Evolutionary conservation across 768 basidiomycete genomes (phyloP).

Genomic region (Neoboletus subvelutipes): DNA sequence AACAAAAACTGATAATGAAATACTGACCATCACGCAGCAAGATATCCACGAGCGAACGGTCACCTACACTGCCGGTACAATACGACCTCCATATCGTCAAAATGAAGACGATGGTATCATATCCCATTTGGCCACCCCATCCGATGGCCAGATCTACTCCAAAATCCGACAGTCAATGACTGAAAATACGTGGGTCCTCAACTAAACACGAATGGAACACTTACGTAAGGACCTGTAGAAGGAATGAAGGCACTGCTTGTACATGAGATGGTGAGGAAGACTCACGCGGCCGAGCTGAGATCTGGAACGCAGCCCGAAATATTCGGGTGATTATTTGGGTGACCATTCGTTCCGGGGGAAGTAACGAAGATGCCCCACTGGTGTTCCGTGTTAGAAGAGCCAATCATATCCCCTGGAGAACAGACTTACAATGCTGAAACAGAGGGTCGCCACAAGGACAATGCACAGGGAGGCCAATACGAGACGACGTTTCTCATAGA

Average conservation of each 20-base stretch:
- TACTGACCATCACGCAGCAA: constrained; percentile 19
- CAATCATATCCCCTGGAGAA: not conserved
- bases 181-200: not conserved
- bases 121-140: constrained; percentile 17
- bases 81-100: constrained; percentile 20
- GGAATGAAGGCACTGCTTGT: not conserved
- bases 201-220: not conserved
- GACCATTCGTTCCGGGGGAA: not conserved
- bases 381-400: not conserved
- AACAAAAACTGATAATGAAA: not conserved
- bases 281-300: not conserved
- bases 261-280: not conserved
- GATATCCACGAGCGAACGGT: constrained; percentile 8
- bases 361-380: constrained; percentile 16
- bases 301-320: too few species aligned
- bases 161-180: not conserved
- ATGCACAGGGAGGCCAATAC: constrained; percentile 7
- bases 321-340: too few species aligned
- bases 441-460: not conserved
- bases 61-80: not conserved
- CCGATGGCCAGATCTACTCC: constrained; percentile 7
- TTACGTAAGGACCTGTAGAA: constrained; percentile 10
- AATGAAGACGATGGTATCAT: constrained; percentile 23
- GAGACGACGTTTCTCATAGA: constrained; percentile 11
- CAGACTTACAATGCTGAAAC: constrained; percentile 9